Base-by-base conservation (phyloP, 2,329 filamentous ascomycete genomes). In the Calonectria crousiana region DNA sequence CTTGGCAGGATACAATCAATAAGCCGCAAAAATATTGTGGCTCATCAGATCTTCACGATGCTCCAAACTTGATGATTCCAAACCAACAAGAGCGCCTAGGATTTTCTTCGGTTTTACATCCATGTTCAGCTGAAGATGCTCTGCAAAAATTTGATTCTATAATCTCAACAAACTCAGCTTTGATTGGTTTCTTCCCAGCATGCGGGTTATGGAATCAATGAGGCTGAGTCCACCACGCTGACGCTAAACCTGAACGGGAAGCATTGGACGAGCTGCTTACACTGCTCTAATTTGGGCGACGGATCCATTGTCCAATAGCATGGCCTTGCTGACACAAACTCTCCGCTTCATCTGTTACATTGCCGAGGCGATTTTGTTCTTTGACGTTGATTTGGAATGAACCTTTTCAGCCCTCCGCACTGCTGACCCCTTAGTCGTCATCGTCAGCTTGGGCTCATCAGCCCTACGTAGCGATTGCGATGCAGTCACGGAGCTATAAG, bases 191-290 rank as follows among this genome's bases (percentile, higher is more conserved):
- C 44, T 9, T 47, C 44, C 20, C n/a, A 13, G 9, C 3, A 47
- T 5, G 20, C 18, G 3, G 41, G 18, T 47, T 62, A 38, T 41
- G 56, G 56, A 58, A 58, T 58, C 53, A 58, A 6, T n/a, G 52
- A 28, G 56, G 56, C 56, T 62, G 34, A 41, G 32, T 16, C 23
- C 6, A 14, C n/a, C 8, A 38, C 36, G 36, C 23, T 30, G 36
- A 13, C n/a, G 11, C 14, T 26, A 62, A 32, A 28, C 56, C 36
- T 1, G n/a, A 41, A 28, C 30, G 34, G 56, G 56, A 38, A 41
- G 34, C 56, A 62, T 41, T 26, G 56, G 34, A n/a, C 56, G 56
- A 62, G 56, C 13, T 41, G 56, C 56, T 62, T 62, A 62, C 56
- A 62, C 13, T 5, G 26, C 3, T 2, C 34, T 18, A 20, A 26